Conservation (phyloP, 73 alveolate species). For the Tetrahymena thermophila region DNA sequence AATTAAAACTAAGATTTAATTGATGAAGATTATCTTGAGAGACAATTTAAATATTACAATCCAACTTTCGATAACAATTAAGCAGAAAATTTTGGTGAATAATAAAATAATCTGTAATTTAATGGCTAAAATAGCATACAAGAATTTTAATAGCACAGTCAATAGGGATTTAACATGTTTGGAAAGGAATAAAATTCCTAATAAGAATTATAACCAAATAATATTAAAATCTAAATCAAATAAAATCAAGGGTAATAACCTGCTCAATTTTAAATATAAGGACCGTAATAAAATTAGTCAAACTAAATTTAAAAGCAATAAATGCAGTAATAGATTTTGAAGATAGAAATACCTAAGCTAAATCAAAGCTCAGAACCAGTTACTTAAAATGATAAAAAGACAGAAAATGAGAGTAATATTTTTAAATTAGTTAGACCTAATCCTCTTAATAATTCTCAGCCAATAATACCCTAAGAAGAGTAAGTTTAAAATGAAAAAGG, state of each 20-base stretch:
- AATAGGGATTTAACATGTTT: no score
- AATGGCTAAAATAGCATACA: neutral
- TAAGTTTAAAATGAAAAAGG: neutral
- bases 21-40: neutral
- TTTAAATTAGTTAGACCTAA: neutral
- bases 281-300: neutral
- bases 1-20: neutral
- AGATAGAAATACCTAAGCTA: neutral
- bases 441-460: neutral
- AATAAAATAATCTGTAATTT: neutral
- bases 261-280: neutral
- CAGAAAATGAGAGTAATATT: neutral
- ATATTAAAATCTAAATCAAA: no score
- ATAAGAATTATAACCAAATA: neutral
- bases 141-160: neutral
- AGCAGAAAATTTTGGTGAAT: neutral
- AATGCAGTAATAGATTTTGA: no score
- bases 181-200: neutral
- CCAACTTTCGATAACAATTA: neutral
- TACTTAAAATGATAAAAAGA: neutral
- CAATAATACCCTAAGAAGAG: neutral
- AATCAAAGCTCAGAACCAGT: neutral
- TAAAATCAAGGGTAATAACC: neutral
- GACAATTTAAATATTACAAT: neutral
- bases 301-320: neutral